These are phyloP conservation scores for Neohortaea acidophila DNA, from an alignment of 495 filamentous ascomycete species.

Conservation along the genomic window DNA sequence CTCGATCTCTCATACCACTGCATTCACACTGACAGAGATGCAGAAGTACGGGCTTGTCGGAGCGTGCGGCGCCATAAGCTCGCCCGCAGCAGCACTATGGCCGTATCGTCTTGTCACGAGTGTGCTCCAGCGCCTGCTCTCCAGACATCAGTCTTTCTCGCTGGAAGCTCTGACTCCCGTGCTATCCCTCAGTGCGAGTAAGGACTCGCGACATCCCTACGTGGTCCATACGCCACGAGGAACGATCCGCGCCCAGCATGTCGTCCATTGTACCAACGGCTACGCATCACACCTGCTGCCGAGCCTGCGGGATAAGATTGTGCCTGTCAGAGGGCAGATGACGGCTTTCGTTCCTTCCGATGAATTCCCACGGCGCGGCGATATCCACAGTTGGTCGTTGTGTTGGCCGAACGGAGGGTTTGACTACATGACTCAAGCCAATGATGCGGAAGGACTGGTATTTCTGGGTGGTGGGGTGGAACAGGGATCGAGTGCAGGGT, in stretches of 20 bases:
- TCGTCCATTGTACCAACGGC: conserved; percentile 37
- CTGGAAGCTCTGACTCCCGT: conserved; percentile 31
- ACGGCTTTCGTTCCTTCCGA: conserved; percentile 26
- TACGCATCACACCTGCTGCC: conserved; percentile 33
- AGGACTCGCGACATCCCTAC: conserved; percentile 20
- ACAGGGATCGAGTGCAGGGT: neutral
- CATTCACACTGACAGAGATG: conserved; percentile 20
- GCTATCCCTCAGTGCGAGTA: neutral
- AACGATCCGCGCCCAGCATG: conserved; percentile 24
- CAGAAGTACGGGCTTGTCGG: conserved; percentile 18
- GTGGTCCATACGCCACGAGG: conserved; percentile 26
- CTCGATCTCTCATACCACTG: conserved; percentile 17
- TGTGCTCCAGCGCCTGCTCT: conserved; percentile 27
- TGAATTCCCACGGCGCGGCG: neutral
- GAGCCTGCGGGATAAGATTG: conserved; percentile 29
- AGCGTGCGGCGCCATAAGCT: conserved; percentile 27
- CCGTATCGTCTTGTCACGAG: conserved; percentile 33
- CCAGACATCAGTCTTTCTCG: conserved; percentile 19
- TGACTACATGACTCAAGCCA: conserved; percentile 28
- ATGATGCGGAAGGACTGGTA: neutral
- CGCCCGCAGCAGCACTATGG: conserved; percentile 28
- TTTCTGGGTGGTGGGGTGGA: conserved; percentile 18
- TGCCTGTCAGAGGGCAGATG: conserved; percentile 36
- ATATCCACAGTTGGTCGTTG: conserved; percentile 22
- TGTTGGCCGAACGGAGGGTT: conserved; percentile 23